Evolutionary conservation across 495 filamentous ascomycete species (phyloP).

Genomic region (Talaromyces wortmannii): DNA sequence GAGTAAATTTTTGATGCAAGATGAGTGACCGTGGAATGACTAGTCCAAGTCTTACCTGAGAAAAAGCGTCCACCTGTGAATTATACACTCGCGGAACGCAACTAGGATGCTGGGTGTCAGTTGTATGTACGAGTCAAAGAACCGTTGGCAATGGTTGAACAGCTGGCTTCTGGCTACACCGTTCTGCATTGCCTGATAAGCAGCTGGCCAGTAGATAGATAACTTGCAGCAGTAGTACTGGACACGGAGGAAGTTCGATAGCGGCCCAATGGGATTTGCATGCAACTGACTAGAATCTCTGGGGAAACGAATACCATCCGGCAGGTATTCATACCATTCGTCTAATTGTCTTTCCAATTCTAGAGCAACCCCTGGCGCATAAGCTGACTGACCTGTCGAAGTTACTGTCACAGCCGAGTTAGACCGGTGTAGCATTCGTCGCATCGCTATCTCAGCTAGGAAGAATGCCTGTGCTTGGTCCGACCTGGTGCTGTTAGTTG

Average conservation of each 20-base stretch:
- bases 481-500: not conserved
- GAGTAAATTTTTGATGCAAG: not conserved
- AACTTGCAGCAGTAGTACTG: slow-evolving; percentile 6
- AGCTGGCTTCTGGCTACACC: slow-evolving; percentile 2
- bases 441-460: slow-evolving; percentile 2
- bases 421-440: slow-evolving; percentile 1
- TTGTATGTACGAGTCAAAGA: slow-evolving; percentile 1
- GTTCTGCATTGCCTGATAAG: slow-evolving; percentile 3
- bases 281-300: not conserved
- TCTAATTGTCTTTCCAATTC: slow-evolving; percentile 4
- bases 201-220: slow-evolving; percentile 3
- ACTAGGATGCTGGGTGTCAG: slow-evolving; percentile 1
- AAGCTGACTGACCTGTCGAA: slow-evolving; percentile 2
- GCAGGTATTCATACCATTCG: slow-evolving; percentile 4
- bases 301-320: slow-evolving; percentile 3
- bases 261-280: not conserved
- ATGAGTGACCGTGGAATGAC: not conserved
- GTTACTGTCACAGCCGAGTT: not conserved
- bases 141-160: slow-evolving; percentile 1
- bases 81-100: slow-evolving; percentile 1
- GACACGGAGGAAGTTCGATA: slow-evolving; percentile 3
- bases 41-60: slow-evolving; percentile 1
- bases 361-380: slow-evolving; percentile 1
- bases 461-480: slow-evolving; percentile 1
- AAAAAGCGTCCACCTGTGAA: slow-evolving; percentile 3